Evolutionary conservation across 441 rosid genomes (phyloP), one percentile per base, ranked within the genome.

Genomic region (Gossypium trilobum): DNA sequence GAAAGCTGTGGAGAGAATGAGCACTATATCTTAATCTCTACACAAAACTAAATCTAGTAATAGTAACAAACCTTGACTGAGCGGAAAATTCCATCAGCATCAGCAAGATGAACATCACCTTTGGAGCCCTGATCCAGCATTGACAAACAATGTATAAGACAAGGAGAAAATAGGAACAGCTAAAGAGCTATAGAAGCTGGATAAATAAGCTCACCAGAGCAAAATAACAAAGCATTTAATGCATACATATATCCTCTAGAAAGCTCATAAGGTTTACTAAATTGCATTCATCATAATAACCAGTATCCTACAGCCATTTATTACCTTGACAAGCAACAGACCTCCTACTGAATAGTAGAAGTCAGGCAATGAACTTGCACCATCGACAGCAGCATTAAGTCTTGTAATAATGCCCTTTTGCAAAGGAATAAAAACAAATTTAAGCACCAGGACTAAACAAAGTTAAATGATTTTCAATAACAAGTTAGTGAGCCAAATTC

Each of bases 271-370:
- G 20, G n/a, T 17, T 48, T 50, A 16, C 6, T 14, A 8, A 29
- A 54, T 17, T 55, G 44, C 48, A 20, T 19, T 14, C 51, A 46
- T 46, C 31, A 64, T 31, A 17, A 23, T 42, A n/a, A n/a, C 4
- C 8, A 29, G 61, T 69, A 44, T n/a, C 6, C 0, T 9, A 5
- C 36, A 55, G 11, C 3, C 20, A 75, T 58, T 50, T 57, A 67
- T 85, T 86, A 92, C 99, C 98, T 91, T 91, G 77, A 88, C 77
- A 69, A 89, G 87, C 65, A 77, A 80, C 87, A 92, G 80, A 39
- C 93, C 85, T 75, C 91, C 84, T 6, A 92, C 78, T 13, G 95
- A 81, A 78, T 88, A 74, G 82, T 89, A 85, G 83, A 86, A 89
- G 75, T 95, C 98, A 74, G 82, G 86, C 90, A 95, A 81, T 52